Conservation (phyloP, 2,329 filamentous ascomycete genomes). For the Colletotrichum theobromicola region DNA sequence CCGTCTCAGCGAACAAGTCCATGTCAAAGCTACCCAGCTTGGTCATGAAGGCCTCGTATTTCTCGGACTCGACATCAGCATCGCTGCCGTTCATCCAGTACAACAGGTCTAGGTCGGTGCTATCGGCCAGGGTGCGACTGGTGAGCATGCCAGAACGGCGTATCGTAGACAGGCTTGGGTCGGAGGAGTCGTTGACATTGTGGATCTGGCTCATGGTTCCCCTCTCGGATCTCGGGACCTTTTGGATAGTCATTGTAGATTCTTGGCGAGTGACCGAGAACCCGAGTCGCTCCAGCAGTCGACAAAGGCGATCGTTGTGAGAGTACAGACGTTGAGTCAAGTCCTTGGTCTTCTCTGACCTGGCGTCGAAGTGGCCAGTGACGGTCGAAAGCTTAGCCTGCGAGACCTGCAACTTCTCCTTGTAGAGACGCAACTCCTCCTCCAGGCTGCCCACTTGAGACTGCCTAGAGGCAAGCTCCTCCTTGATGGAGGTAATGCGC, state of each 20-base stretch:
- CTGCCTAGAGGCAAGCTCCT: constrained; percentile 76
- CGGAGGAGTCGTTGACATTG: constrained; percentile 63
- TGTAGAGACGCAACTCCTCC: constrained; percentile 73
- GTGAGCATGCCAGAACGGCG: constrained; percentile 59
- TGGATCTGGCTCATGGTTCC: constrained; percentile 47
- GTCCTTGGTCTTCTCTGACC: constrained; percentile 78
- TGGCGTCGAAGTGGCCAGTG: constrained; percentile 67
- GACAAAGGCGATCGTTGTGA: constrained; percentile 83
- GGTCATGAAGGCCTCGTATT: constrained; percentile 77
- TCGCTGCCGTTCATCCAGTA: constrained; percentile 81
- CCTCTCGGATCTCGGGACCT: constrained; percentile 67
- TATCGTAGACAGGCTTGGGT: constrained; percentile 53
- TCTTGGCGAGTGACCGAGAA: constrained; percentile 81
- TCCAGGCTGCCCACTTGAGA: constrained; percentile 79
- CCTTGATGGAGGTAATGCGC: constrained; percentile 69
- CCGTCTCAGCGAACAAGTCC: constrained; percentile 81
- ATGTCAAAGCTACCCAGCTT: constrained; percentile 81
- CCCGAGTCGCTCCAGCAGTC: constrained; percentile 85
- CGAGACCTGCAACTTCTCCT: constrained; percentile 65
- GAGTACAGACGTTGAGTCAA: constrained; percentile 82
- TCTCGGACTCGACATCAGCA: constrained; percentile 69
- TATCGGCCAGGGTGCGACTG: constrained; percentile 62
- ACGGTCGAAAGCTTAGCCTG: constrained; percentile 58
- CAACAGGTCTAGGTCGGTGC: constrained; percentile 73
- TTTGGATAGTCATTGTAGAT: constrained; percentile 76